phyloP scores from a whole-genome alignment of 2,329 filamentous ascomycete species.

The Leptographium procerum region DNA sequence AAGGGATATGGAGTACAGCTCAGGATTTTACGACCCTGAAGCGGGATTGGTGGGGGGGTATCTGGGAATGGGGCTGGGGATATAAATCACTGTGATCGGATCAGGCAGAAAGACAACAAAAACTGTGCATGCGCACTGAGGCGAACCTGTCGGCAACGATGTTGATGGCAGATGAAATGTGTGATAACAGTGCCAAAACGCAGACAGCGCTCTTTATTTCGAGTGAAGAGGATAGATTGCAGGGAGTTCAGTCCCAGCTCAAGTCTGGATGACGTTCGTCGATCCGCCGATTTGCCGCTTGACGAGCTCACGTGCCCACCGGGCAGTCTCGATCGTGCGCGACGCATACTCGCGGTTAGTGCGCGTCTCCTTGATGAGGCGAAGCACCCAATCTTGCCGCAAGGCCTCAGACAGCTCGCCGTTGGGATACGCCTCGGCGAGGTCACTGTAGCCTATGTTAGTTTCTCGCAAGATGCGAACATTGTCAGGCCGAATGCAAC shows the following conservation, averaged over 20 bases:
- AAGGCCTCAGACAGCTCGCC: constrained; percentile 78
- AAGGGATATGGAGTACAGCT: background rate
- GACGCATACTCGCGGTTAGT: constrained; percentile 74
- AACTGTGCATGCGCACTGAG: background rate
- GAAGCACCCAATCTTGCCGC: constrained; percentile 81
- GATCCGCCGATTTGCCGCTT: constrained; percentile 68
- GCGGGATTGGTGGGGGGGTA: background rate
- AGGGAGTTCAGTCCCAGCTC: constrained; percentile 14
- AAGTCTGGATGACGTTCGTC: constrained; percentile 39
- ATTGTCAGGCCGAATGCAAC: constrained; percentile 18
- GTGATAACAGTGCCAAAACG: background rate
- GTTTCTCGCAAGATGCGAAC: constrained; percentile 1
- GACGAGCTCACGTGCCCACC: constrained; percentile 95
- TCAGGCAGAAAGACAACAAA: background rate
- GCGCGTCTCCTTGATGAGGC: constrained; percentile 85
- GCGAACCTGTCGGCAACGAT: background rate
- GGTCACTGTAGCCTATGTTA: constrained; percentile 49
- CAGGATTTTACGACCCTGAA: background rate
- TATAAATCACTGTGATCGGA: background rate
- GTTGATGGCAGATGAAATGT: background rate
- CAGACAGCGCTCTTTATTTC: background rate
- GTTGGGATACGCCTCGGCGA: constrained; percentile 86
- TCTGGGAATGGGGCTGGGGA: background rate
- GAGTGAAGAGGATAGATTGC: background rate
- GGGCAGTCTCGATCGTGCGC: constrained; percentile 85